A percentile compares a stretch with the other conserved stretches of the same genome.
These are phyloP conservation scores for Paramyrothecium sp. DNA, from an alignment of 2,329 filamentous ascomycete genomes.

Conservation along the genomic window DNA sequence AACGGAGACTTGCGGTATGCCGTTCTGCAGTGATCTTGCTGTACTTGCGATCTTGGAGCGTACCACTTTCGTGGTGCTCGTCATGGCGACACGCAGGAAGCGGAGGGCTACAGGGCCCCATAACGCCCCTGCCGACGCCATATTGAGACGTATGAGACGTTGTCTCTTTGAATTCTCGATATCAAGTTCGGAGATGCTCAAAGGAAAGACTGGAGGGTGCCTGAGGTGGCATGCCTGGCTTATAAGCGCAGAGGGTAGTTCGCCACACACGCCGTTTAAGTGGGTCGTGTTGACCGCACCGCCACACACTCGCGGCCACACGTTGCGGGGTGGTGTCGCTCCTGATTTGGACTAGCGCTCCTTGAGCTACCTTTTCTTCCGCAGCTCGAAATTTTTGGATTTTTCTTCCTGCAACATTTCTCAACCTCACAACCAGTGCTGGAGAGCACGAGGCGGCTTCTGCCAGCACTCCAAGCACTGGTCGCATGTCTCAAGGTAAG, in stretches of 20 bases:
- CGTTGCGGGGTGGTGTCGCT: constrained; percentile 19
- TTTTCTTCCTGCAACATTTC: constrained; percentile 13
- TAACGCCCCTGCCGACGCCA: constrained; percentile 56
- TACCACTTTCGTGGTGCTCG: constrained; percentile 49
- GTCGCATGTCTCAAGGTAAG: background rate
- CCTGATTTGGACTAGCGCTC: constrained; percentile 18
- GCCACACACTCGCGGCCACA: constrained; percentile 28
- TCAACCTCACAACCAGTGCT: constrained; percentile 17
- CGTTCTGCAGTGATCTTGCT: constrained; percentile 41
- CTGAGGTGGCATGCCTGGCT: constrained; percentile 5
- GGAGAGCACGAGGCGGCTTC: constrained; percentile 5
- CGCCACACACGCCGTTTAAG: constrained; percentile 19
- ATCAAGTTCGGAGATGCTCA: constrained; percentile 9
- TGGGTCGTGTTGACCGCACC: constrained; percentile 27
- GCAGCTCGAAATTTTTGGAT: constrained; percentile 19
- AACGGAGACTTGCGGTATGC: constrained; percentile 45
- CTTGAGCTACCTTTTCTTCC: constrained; percentile 19
- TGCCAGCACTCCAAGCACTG: background rate
- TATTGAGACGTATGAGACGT: constrained; percentile 28
- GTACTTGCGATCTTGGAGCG: constrained; percentile 47
- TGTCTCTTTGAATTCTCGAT: constrained; percentile 4
- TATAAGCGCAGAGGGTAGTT: constrained; percentile 23
- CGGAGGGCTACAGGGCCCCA: constrained; percentile 57
- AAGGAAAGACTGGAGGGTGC: constrained; percentile 9
- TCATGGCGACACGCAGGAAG: constrained; percentile 50